A percentile compares a stretch with the other conserved stretches of the same genome.
Conservation (phyloP, 345 rosid species). For the Hirschfeldia incana region DNA sequence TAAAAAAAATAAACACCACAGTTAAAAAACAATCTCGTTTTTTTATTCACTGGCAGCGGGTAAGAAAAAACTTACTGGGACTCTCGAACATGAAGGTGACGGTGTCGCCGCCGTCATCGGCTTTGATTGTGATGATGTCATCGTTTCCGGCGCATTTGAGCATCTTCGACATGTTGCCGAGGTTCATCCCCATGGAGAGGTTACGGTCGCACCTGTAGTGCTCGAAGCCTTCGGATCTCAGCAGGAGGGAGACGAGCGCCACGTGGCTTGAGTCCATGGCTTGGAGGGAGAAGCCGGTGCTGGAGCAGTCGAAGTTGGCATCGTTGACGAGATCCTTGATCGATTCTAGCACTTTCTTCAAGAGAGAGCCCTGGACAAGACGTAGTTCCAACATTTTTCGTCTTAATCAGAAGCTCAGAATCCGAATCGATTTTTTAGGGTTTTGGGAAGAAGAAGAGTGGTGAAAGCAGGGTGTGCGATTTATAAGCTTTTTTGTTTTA, state of each 20-base stretch:
- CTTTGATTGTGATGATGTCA: slow-evolving; percentile 95
- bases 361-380: slow-evolving; percentile 86
- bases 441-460: not conserved
- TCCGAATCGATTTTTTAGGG: slow-evolving; percentile 3
- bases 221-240: slow-evolving; percentile 94
- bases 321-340: slow-evolving; percentile 93
- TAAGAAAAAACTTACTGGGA: slow-evolving; percentile 62
- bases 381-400: slow-evolving; percentile 82
- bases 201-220: slow-evolving; percentile 96
- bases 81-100: slow-evolving; percentile 99
- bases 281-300: slow-evolving; percentile 94
- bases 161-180: slow-evolving; percentile 91
- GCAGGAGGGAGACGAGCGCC: slow-evolving; percentile 85
- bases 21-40: not conserved
- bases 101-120: slow-evolving; percentile 93
- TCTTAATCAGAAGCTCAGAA: not conserved
- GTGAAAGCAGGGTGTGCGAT: not conserved
- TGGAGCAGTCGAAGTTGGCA: slow-evolving; percentile 96
- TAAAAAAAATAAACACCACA: not conserved
- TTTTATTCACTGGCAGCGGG: not conserved
- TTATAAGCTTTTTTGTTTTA: not conserved
- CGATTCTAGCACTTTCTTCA: slow-evolving; percentile 95
- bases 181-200: slow-evolving; percentile 95
- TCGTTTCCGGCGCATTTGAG: slow-evolving; percentile 90
- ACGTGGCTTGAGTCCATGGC: slow-evolving; percentile 99